Evolutionary conservation across 139 green algal species (phyloP).

Genomic region (Edaphochlamys debaryana): DNA sequence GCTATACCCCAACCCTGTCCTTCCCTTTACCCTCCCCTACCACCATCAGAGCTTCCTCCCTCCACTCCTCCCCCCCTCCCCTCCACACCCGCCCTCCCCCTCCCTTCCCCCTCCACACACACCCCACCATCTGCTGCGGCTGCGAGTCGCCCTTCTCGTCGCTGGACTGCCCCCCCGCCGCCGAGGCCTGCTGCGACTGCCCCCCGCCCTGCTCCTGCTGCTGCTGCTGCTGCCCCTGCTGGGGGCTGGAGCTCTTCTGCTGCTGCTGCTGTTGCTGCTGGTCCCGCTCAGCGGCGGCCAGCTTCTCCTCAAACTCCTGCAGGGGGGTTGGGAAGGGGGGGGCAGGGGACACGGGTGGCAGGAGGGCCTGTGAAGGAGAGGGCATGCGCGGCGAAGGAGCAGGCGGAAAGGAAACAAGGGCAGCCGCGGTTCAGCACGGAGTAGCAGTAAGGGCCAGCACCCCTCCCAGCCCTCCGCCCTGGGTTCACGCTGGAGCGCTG

Average conservation of each 20-base stretch:
- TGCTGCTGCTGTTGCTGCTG: conserved; percentile 19
- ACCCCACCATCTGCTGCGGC: not conserved
- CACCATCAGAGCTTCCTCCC: not conserved
- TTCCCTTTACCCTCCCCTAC: not conserved
- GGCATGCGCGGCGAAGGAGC: too few relatives aligned
- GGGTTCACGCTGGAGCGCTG: too few relatives aligned
- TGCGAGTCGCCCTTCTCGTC: not conserved
- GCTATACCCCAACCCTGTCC: not conserved
- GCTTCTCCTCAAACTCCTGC: conserved; percentile 83
- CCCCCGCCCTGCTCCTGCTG: not conserved
- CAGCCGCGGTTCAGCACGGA: too few relatives aligned
- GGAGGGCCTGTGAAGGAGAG: too few relatives aligned
- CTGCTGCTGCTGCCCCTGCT: conserved; percentile 2
- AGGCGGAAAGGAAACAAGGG: too few relatives aligned
- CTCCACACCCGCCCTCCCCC: not conserved
- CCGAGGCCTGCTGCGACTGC: conserved; percentile 13
- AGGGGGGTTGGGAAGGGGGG: too few relatives aligned
- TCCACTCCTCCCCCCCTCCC: not conserved
- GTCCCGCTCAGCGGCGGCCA: conserved; percentile 56
- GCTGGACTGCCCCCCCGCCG: conserved; percentile 14
- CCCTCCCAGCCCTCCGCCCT: too few relatives aligned
- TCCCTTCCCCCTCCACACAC: too few relatives aligned
- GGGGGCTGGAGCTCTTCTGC: not conserved
- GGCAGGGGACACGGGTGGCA: too few relatives aligned
- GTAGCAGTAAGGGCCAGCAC: too few relatives aligned